A percentile compares a stretch with the other conserved stretches of the same genome.
These are phyloP conservation scores for Limnanthes douglasii DNA, from an alignment of 345 rosid species.

Conservation along the genomic window DNA sequence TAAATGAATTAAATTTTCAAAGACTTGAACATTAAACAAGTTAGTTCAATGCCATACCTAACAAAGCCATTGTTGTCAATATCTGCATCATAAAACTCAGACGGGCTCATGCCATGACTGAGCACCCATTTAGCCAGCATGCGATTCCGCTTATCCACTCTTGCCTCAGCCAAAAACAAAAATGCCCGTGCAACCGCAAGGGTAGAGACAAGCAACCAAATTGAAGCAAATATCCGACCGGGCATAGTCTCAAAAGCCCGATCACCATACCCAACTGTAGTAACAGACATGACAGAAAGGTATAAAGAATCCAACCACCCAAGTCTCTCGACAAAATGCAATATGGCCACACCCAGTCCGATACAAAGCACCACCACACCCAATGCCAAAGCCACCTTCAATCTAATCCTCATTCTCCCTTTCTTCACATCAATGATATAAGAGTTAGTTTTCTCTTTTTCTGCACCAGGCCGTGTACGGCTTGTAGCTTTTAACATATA, in stretches of 20 bases:
- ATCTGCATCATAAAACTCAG: conserved; percentile 83
- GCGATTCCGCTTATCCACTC: conserved; percentile 84
- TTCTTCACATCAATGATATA: conserved; percentile 72
- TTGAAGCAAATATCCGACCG: conserved; percentile 67
- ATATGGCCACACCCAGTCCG: conserved; percentile 60
- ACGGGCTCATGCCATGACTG: conserved; percentile 62
- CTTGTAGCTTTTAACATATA: conserved; percentile 46
- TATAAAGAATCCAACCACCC: conserved; percentile 83
- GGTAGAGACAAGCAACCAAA: conserved; percentile 88
- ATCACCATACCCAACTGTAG: conserved; percentile 89
- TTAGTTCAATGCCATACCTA: conserved; percentile 47
- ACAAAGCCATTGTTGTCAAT: conserved; percentile 69
- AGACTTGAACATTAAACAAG: no score
- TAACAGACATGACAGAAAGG: conserved; percentile 91
- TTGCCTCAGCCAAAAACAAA: conserved; percentile 67
- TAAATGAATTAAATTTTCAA: no score
- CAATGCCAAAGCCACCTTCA: conserved; percentile 87
- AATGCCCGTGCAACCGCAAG: conserved; percentile 81
- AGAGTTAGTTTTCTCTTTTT: conserved; percentile 22
- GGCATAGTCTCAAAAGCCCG: conserved; percentile 47
- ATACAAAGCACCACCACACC: conserved; percentile 75
- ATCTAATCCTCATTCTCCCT: conserved; percentile 92
- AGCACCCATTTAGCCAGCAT: conserved; percentile 65
- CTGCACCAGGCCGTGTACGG: conserved; percentile 9
- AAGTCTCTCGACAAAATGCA: conserved; percentile 68